A percentile compares a stretch with the other conserved stretches of the same genome.
Conservation (phyloP, 495 filamentous ascomycete genomes). For the Cercophora newfieldiana region DNA sequence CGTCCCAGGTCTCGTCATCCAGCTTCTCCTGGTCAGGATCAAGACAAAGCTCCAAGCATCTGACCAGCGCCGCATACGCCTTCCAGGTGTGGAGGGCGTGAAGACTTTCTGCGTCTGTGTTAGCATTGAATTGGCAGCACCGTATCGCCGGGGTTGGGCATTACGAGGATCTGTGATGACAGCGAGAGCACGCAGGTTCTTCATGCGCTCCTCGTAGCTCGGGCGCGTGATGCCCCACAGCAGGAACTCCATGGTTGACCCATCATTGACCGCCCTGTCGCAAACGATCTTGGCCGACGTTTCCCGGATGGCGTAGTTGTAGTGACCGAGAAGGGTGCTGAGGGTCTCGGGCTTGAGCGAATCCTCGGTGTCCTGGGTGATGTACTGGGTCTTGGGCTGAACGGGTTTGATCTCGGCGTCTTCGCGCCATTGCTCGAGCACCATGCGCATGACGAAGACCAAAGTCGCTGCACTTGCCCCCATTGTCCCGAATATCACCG, state of each 20-base stretch:
- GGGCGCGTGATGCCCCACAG: constrained; percentile 52
- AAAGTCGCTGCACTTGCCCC: constrained; percentile 40
- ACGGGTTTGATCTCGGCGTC: constrained; percentile 47
- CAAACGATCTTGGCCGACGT: constrained; percentile 53
- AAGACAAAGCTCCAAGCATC: constrained; percentile 51
- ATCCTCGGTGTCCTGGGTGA: constrained; percentile 61
- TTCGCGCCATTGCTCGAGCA: constrained; percentile 48
- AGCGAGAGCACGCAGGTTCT: constrained; percentile 48
- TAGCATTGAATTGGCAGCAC: not conserved
- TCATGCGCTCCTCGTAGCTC: constrained; percentile 52
- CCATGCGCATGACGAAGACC: constrained; percentile 37
- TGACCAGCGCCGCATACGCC: constrained; percentile 53
- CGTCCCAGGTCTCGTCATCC: constrained; percentile 50
- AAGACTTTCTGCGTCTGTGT: constrained; percentile 25
- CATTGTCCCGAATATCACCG: constrained; percentile 42
- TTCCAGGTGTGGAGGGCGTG: constrained; percentile 41
- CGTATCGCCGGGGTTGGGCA: not conserved
- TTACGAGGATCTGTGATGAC: constrained; percentile 35
- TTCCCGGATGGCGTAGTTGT: constrained; percentile 55
- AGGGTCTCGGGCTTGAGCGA: constrained; percentile 50
- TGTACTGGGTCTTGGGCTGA: constrained; percentile 57
- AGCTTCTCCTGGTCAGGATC: constrained; percentile 52
- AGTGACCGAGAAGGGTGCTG: constrained; percentile 52
- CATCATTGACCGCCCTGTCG: constrained; percentile 53
- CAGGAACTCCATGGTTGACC: constrained; percentile 40